Evolutionary conservation across 83 land plant species (phyloP), one percentile per base, ranked within the genome.

Genomic region (Diphasiastrum complanatum): DNA sequence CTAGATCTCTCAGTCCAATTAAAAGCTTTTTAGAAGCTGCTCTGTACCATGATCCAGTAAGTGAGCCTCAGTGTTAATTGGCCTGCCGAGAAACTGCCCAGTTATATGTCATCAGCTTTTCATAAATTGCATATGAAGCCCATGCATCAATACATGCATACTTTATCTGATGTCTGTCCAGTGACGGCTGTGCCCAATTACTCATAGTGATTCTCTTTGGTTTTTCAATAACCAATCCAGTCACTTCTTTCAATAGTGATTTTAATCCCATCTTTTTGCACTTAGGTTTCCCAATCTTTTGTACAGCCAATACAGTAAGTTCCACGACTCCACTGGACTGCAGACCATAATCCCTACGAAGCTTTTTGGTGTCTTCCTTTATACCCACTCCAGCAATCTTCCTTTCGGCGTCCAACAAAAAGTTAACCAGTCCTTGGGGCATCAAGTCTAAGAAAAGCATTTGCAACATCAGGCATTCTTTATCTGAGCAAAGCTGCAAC

Each of bases 71-170:
- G n/a, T n/a, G n/a, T n/a, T n/a, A n/a, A n/a, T n/a, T n/a, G n/a
- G n/a, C n/a, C n/a, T n/a, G n/a, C n/a, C n/a, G n/a, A n/a, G n/a
- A n/a, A n/a, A n/a, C n/a, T n/a, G n/a, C n/a, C n/a, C n/a, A n/a
- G n/a, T n/a, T n/a, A n/a, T n/a, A n/a, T n/a, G 49, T 47, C 49
- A 47, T 47, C 26, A 61, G 65, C 65, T 61, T 61, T 23, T 61
- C 60, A 10, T 45, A 29, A 28, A 61, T 45, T n/a, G 58, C 58
- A 28, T 61, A 61, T 14, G 65, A 24, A 22, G 33, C 30, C 65
- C 65, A 61, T 2, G 65, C 65, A 45, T 61, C 65, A 24, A 46
- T 33, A 22, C 59, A 61, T 26, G 65, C 65, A 45, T 61, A 61
- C 20, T 45, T 26, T 2, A 61, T 45, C 45, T 61, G 65, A 45